Evolutionary conservation across 495 filamentous ascomycete genomes (phyloP).

Genomic region (Penicillium canescens): DNA sequence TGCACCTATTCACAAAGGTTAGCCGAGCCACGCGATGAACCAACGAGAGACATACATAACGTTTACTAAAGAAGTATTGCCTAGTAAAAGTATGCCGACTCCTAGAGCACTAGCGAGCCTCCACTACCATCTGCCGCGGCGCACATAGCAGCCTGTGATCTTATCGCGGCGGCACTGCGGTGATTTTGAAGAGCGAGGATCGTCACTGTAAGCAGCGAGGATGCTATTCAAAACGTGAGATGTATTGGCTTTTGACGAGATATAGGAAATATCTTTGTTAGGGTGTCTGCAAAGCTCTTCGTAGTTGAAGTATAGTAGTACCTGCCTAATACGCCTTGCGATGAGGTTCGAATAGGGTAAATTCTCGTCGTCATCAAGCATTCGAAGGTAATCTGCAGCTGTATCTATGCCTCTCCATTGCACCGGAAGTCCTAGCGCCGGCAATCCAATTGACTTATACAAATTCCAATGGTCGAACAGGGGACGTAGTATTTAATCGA

Average conservation of each 20-base stretch:
- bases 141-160: background rate
- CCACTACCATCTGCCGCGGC: background rate
- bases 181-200: background rate
- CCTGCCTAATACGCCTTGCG: background rate
- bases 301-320: background rate
- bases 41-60: background rate
- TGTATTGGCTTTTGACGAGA: background rate
- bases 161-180: background rate
- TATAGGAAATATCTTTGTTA: background rate
- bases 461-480: constrained; percentile 2
- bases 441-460: background rate
- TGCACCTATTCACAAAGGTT: too few relatives aligned
- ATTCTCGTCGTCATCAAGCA: background rate
- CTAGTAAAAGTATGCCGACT: background rate
- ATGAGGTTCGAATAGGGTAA: background rate
- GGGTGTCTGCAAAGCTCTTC: constrained; percentile 1
- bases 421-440: background rate
- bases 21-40: background rate
- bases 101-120: background rate
- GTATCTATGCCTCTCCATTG: too few relatives aligned
- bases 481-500: background rate
- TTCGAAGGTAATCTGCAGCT: background rate
- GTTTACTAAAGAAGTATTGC: background rate
- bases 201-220: background rate
- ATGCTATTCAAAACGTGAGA: background rate